A percentile compares a stretch with the other conserved stretches of the same genome.
Evolutionary conservation across 495 filamentous ascomycete genomes (phyloP).

Genomic region (Trichoderma parareesei): DNA sequence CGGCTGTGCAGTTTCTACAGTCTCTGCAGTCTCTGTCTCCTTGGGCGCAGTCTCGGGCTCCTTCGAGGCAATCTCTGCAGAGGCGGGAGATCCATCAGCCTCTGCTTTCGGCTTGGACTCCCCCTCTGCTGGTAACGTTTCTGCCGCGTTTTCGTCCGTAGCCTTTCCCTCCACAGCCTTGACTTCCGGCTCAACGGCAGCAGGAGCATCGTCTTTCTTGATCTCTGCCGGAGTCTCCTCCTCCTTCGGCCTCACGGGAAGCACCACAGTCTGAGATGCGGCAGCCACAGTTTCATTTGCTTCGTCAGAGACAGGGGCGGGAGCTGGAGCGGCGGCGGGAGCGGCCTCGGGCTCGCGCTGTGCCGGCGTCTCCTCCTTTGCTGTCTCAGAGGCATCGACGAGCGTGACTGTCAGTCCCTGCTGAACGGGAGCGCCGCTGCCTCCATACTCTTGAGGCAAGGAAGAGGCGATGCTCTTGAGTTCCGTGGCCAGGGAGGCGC

Average conservation of each 20-base stretch:
- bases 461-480: conserved; percentile 41
- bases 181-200: not conserved
- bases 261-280: not conserved
- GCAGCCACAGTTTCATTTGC: not conserved
- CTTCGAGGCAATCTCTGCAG: not conserved
- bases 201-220: not conserved
- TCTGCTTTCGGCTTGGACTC: conserved; percentile 5
- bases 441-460: conserved; percentile 62
- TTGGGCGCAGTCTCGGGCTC: not conserved
- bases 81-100: not conserved
- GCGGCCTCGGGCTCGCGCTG: not conserved
- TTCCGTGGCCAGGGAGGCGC: conserved; percentile 48
- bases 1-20: not conserved
- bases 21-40: not conserved
- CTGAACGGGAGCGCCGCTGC: conserved; percentile 24
- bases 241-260: not conserved
- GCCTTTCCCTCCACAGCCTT: conserved; percentile 15
- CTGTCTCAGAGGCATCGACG: not conserved
- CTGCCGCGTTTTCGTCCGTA: no score
- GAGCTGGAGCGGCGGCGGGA: not conserved
- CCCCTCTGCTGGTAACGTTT: not conserved
- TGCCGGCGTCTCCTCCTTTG: not conserved
- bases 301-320: not conserved
- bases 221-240: not conserved
- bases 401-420: not conserved